Evolutionary conservation across 257 asterid genomes (phyloP).

Genomic region (Misopates orontium): DNA sequence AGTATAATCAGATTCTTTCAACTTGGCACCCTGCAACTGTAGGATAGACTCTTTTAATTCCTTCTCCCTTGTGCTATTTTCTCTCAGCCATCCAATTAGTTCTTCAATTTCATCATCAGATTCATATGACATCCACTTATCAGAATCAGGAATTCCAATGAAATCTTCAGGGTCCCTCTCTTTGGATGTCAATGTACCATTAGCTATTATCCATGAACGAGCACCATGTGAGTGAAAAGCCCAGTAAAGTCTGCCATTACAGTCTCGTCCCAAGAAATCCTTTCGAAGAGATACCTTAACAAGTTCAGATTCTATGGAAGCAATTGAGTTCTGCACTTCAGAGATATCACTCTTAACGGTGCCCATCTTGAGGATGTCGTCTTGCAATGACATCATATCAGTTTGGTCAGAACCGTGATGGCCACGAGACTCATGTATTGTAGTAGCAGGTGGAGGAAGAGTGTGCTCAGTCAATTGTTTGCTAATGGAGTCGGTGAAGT

Average conservation of each 20-base stretch:
- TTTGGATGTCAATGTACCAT: constrained; percentile 46
- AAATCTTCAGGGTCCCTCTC: constrained; percentile 46
- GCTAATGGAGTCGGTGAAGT: constrained; percentile 30
- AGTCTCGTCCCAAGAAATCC: constrained; percentile 86
- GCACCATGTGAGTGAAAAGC: constrained; percentile 50
- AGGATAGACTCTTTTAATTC: constrained; percentile 76
- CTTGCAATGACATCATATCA: constrained; percentile 42
- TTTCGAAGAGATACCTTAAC: constrained; percentile 60
- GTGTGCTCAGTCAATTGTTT: constrained; percentile 24
- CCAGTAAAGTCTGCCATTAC: constrained; percentile 87
- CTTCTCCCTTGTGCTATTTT: constrained; percentile 61
- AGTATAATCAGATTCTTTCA: constrained; percentile 38
- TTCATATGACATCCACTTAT: constrained; percentile 70
- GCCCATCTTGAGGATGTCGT: constrained; percentile 40
- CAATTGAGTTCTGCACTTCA: constrained; percentile 56
- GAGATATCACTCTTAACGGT: constrained; percentile 51
- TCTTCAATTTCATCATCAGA: constrained; percentile 61
- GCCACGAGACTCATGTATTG: constrained; percentile 27
- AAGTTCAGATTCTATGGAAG: constrained; percentile 61
- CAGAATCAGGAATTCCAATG: constrained; percentile 48
- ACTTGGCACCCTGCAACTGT: constrained; percentile 53
- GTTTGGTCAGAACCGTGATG: constrained; percentile 34
- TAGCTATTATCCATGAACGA: constrained; percentile 65
- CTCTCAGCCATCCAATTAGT: constrained; percentile 77
- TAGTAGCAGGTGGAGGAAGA: constrained; percentile 25